A percentile compares a stretch with the other conserved stretches of the same genome.
These are phyloP conservation scores for Pelargonium hybrid DNA, from an alignment of 441 rosid species.

Conservation along the genomic window DNA sequence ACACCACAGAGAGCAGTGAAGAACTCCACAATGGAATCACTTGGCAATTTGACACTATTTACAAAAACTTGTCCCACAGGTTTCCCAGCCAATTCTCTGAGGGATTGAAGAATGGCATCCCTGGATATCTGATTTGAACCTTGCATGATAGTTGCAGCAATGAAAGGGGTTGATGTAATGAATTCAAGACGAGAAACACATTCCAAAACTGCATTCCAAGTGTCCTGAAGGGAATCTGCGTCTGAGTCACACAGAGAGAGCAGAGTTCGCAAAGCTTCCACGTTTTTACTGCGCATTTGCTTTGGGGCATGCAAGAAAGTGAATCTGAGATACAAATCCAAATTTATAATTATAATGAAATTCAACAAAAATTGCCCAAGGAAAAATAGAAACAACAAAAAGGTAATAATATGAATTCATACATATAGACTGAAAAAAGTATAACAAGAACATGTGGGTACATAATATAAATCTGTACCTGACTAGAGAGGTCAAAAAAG, in stretches of 20 bases:
- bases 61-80: constrained; percentile 92
- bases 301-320: constrained; percentile 99
- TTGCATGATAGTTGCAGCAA: constrained; percentile 91
- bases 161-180: constrained; percentile 82
- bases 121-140: constrained; percentile 98
- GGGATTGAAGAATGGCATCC: constrained; percentile 89
- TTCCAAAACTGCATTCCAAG: constrained; percentile 98
- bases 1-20: constrained; percentile 97
- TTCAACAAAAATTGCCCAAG: constrained; percentile 3
- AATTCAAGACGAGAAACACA: constrained; percentile 98
- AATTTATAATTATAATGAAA: constrained; percentile 22
- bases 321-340: constrained; percentile 48
- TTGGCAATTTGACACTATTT: constrained; percentile 84
- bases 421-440: not conserved
- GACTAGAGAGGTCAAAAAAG: constrained; percentile 90
- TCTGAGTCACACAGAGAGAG: constrained; percentile 72
- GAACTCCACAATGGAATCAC: constrained; percentile 92
- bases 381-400: constrained; percentile 11
- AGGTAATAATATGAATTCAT: constrained; percentile 2
- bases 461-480: constrained; percentile 36
- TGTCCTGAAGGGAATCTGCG: constrained; percentile 81
- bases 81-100: constrained; percentile 87
- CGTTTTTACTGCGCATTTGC: constrained; percentile 96
- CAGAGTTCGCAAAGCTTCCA: constrained; percentile 86
- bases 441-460: not conserved